These are phyloP conservation scores for Phialemoniopsis sp. DNA, from an alignment of 2,329 filamentous ascomycete genomes.

Conservation along the genomic window DNA sequence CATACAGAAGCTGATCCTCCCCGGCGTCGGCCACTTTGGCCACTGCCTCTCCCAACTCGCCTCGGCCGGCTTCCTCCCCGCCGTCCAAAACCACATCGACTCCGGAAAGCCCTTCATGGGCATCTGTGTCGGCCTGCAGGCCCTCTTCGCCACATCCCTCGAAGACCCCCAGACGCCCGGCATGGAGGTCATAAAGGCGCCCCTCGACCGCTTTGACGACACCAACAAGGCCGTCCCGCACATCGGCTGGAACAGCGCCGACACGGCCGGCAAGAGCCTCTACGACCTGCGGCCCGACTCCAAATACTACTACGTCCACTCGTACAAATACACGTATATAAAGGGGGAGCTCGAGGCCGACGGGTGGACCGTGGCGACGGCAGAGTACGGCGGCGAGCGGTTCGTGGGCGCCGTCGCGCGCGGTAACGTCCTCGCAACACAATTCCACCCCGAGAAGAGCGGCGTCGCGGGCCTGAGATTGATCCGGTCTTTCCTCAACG, in stretches of 20 bases:
- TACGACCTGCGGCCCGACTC: constrained; percentile 76
- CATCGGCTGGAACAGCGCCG: constrained; percentile 97
- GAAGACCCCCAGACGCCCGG: constrained; percentile 72
- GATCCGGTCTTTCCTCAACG: constrained; percentile 81
- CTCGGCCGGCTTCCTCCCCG: constrained; percentile 76
- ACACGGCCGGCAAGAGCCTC: constrained; percentile 52
- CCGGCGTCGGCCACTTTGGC: constrained; percentile 95
- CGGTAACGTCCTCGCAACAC: constrained; percentile 83
- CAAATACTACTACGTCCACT: constrained; percentile 99
- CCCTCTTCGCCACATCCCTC: constrained; percentile 79
- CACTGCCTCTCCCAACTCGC: constrained; percentile 87
- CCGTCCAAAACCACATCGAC: constrained; percentile 77
- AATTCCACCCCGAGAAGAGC: constrained; percentile 98
- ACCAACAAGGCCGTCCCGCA: constrained; percentile 87
- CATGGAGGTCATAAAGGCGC: constrained; percentile 68
- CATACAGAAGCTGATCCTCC: constrained; percentile 81
- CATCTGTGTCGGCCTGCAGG: constrained; percentile 93
- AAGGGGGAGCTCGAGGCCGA: constrained; percentile 69
- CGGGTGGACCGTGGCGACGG: constrained; percentile 92
- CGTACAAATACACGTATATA: constrained; percentile 78
- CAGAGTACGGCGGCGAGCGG: constrained; percentile 78
- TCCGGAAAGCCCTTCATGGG: constrained; percentile 97
- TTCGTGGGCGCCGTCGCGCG: constrained; percentile 89
- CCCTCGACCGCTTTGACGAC: constrained; percentile 73
- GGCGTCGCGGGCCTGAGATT: constrained; percentile 83